Evolutionary conservation across 495 filamentous ascomycete species (phyloP).

Genomic region (Penicillium angulare): DNA sequence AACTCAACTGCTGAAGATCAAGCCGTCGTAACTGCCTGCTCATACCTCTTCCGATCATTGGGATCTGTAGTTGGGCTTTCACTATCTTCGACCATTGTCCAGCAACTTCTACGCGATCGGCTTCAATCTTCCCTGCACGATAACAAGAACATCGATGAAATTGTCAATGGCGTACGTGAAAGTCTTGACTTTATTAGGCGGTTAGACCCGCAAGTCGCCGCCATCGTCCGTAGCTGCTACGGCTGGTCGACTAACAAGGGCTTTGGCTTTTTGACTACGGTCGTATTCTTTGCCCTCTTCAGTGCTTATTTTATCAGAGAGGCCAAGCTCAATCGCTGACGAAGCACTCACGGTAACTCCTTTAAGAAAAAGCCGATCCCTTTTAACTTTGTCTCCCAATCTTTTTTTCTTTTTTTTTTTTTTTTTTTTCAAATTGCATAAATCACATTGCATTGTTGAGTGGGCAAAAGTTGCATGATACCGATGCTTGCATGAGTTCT

Average conservation of each 20-base stretch:
- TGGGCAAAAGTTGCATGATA: background rate
- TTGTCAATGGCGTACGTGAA: slow-evolving; percentile 70
- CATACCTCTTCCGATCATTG: slow-evolving; percentile 81
- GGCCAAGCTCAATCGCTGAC: slow-evolving; percentile 34
- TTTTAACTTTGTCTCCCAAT: background rate
- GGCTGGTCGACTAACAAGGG: slow-evolving; percentile 50
- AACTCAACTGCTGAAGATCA: slow-evolving; percentile 68
- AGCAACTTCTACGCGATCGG: slow-evolving; percentile 62
- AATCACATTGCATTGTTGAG: background rate
- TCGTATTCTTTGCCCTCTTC: slow-evolving; percentile 47
- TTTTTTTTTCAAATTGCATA: background rate
- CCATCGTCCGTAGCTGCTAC: slow-evolving; percentile 69
- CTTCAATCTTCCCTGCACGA: slow-evolving; percentile 53
- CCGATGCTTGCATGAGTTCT: background rate
- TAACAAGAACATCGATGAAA: slow-evolving; percentile 62
- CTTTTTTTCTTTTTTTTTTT: too few relatives aligned
- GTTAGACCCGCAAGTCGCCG: slow-evolving; percentile 59
- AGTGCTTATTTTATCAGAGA: slow-evolving; percentile 47
- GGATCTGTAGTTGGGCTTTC: slow-evolving; percentile 76
- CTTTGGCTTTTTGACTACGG: slow-evolving; percentile 42
- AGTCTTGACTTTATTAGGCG: slow-evolving; percentile 69
- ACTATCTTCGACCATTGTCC: slow-evolving; percentile 67
- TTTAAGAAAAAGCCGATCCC: background rate
- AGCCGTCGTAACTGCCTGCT: slow-evolving; percentile 79
- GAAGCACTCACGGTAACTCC: background rate